A percentile compares a stretch with the other conserved stretches of the same genome.
Evolutionary conservation across 345 rosid genomes (phyloP).

Genomic region (Syzygium jambos): DNA sequence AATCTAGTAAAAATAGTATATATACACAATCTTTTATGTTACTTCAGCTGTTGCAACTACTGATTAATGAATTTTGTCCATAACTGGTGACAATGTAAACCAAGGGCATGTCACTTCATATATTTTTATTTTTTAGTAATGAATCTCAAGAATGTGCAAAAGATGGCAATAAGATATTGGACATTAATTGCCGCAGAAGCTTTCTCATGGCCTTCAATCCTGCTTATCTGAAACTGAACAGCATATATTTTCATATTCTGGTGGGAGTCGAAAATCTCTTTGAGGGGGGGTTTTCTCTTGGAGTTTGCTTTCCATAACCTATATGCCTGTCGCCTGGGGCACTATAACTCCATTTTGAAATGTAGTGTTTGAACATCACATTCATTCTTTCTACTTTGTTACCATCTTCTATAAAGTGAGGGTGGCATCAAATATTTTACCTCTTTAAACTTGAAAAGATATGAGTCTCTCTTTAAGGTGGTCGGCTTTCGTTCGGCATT

Average conservation of each 20-base stretch:
- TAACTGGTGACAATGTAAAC: not conserved
- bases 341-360: not conserved
- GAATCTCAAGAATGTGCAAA: not conserved
- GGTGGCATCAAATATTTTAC: slow-evolving; percentile 20
- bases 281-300: not conserved
- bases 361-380: not conserved
- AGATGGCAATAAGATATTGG: not conserved
- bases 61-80: not conserved
- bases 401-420: not conserved
- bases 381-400: not conserved
- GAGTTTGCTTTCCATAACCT: not conserved
- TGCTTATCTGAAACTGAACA: no score
- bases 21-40: not conserved
- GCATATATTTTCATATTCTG: not conserved
- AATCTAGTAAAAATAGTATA: not conserved
- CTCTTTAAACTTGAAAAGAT: slow-evolving; percentile 85
- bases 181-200: no score
- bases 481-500: slow-evolving; percentile 22
- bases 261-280: not conserved
- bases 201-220: no score
- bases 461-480: slow-evolving; percentile 52
- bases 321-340: not conserved
- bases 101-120: not conserved
- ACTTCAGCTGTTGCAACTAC: not conserved
- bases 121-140: not conserved